Base-by-base conservation (phyloP, 1,139 yeast genomes). In the Kodamaea anthophila region DNA sequence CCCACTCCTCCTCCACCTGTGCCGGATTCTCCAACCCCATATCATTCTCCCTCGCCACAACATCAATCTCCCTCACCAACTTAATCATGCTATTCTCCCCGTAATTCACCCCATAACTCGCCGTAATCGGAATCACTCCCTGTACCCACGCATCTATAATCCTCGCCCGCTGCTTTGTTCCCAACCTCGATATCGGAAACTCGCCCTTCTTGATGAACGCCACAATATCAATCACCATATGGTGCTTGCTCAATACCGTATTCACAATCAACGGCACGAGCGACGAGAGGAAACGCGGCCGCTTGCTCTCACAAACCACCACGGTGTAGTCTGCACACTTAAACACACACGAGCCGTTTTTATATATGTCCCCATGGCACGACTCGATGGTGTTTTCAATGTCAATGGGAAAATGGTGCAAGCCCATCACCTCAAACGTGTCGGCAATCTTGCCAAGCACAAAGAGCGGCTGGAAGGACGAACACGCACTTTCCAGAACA, bases 351-450 rank as follows among this genome's bases (percentile, higher is more conserved):
- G 76, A 63, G 2, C 81, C 81, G 30, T 75, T 75, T 26, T 63
- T 58, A 37, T 60, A 61, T 28, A 83, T 74, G 34, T 73, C 74
- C 5, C 70, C 46, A 46, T 83, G 88, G 29, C 79, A 68, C 2
- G 68, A 60, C 45, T 79, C 91, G 16, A 87, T 77, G 3, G 94
- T 77, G 24, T 60, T 62, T 45, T 88, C 96, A 38, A 88, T 70
- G 52, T 88, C 97, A 19, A 69, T 60, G 1, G 94, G 94, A 64
- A 91, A 91, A 53, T 86, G 95, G 46, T 85, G 88, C 41, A 91
- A 61, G 0, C 99, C 99, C 61, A 85, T 69, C 2, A 83, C 79
- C 50, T 91, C 99, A 56, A 91, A 81, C 0, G 97, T 87, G 42
- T 84, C 94, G 5, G 87, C 77, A 28, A 93, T 80, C 33, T 77